phyloP scores from a whole-genome alignment of 768 basidiomycete genomes.

The Panus rudis region DNA sequence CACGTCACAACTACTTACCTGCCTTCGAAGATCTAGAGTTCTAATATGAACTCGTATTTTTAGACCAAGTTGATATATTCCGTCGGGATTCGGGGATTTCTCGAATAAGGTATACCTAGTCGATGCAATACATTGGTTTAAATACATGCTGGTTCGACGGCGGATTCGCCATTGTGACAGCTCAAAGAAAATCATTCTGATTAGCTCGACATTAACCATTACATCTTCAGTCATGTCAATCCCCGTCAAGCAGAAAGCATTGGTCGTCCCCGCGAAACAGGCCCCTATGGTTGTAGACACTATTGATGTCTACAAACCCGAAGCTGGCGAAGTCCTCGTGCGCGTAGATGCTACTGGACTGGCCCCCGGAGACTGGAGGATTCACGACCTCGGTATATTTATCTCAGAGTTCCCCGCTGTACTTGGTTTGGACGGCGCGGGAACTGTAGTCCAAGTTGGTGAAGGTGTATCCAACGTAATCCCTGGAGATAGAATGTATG shows the following conservation, averaged over 20 bases:
- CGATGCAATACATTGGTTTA: no score
- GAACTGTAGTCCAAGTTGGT: conserved; percentile 33
- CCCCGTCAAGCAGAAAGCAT: not conserved
- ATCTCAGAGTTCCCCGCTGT: conserved; percentile 27
- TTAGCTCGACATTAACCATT: no score
- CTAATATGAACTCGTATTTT: no score
- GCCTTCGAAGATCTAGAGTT: no score
- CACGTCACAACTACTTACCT: no score
- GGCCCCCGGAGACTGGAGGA: conserved; percentile 5
- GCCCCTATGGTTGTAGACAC: not conserved
- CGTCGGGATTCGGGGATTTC: no score
- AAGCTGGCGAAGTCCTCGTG: conserved; percentile 4
- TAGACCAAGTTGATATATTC: no score
- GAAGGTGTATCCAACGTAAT: conserved; percentile 28
- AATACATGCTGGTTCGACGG: no score
- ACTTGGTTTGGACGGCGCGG: conserved; percentile 21
- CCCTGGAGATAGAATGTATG: conserved; percentile 36
- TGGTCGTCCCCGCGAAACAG: not conserved
- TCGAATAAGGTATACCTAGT: no score
- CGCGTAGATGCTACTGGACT: conserved; percentile 3
- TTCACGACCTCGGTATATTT: conserved; percentile 9
- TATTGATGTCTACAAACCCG: conserved; percentile 2
- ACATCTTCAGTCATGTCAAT: not conserved
- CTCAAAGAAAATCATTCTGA: no score
- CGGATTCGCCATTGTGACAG: no score